phyloP scores from a whole-genome alignment of 108 stramenopile genomes.

The Licmophora abbreviata region DNA sequence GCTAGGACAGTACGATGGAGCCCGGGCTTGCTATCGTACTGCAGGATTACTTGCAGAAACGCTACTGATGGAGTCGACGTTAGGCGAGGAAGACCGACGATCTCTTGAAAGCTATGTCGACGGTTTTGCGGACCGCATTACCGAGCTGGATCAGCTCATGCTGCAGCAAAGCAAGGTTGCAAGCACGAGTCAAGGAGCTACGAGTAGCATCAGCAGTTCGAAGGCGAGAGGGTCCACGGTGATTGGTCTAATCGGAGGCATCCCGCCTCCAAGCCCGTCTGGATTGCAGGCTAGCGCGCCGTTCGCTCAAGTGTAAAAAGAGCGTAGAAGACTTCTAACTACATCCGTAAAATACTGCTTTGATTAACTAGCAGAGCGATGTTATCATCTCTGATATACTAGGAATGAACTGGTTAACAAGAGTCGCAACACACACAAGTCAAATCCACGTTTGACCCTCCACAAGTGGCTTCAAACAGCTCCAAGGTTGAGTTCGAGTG shows the following conservation, averaged over 20 bases:
- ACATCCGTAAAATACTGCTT: too few relatives aligned
- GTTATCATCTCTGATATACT: too few relatives aligned
- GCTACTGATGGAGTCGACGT: slow-evolving; percentile 74
- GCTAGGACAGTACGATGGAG: slow-evolving; percentile 73
- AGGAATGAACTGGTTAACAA: too few relatives aligned
- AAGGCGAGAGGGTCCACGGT: slow-evolving; percentile 18
- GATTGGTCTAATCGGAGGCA: slow-evolving; percentile 27
- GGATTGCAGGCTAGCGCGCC: too few relatives aligned
- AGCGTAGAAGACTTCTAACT: too few relatives aligned
- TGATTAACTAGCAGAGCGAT: too few relatives aligned
- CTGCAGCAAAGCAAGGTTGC: slow-evolving; percentile 40
- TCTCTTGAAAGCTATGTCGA: slow-evolving; percentile 76
- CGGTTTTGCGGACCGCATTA: slow-evolving; percentile 77
- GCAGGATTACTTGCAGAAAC: slow-evolving; percentile 81
- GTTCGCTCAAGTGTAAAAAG: too few relatives aligned
- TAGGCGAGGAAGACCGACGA: slow-evolving; percentile 56
- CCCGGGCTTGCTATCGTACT: slow-evolving; percentile 74
- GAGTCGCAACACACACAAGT: too few relatives aligned
- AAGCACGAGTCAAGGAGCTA: slow-evolving; percentile 1
- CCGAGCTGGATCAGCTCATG: slow-evolving; percentile 64
- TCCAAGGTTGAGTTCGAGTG: too few relatives aligned
- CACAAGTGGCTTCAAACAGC: too few relatives aligned
- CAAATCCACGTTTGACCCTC: too few relatives aligned
- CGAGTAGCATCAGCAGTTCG: slow-evolving; percentile 2
- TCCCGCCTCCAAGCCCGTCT: background rate